Evolutionary conservation across 78 protist genomes (phyloP), one percentile per base, ranked within the genome.

Genomic region (Anaeramoeba flamelloides): DNA sequence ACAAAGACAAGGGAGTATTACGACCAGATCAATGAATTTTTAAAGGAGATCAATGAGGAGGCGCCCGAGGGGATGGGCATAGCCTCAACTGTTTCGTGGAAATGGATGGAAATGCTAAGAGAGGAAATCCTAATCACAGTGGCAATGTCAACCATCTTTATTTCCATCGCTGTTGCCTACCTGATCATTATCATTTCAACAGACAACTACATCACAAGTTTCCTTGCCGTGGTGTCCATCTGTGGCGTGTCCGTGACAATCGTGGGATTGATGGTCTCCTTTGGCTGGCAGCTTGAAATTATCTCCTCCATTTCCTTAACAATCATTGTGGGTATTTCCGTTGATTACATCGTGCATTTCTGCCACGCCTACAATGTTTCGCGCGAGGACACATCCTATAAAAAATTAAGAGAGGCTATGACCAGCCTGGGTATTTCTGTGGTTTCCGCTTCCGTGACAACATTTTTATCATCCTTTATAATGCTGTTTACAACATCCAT

Each of bases 271-370:
- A 76, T 76, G 74, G 17, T 33, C 2, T 1, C 0, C n/a, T 26
- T 81, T 2, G 79, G 78, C 1, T 81, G 84, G 84, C 1, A 22
- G 74, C 78, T 81, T 26, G 39, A 39, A 31, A 1, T 81, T 36
- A 81, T 81, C 78, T 79, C 76, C 38, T 1, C 53, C 84, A 33
- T 81, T 3, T 39, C 65, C 78, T 2, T 81, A 31, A 75, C 78
- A 40, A 39, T 81, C 26, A 39, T 81, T 4, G 84, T 81, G 81
- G 84, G 84, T 1, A 53, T 81, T 53, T 65, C 78, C 1, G 84
- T 81, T 32, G 84, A 81, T 30, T 81, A 81, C 39, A 4, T 22
- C n/a, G 38, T 81, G 26, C 84, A 81, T 38, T n/a, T 74, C 3
- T 79, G 77, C 1, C 3, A 31, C 64, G 74, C 36, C 30, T 81